Base-by-base conservation (phyloP, 2,329 filamentous ascomycete species). In the Colletotrichum tropicale region DNA sequence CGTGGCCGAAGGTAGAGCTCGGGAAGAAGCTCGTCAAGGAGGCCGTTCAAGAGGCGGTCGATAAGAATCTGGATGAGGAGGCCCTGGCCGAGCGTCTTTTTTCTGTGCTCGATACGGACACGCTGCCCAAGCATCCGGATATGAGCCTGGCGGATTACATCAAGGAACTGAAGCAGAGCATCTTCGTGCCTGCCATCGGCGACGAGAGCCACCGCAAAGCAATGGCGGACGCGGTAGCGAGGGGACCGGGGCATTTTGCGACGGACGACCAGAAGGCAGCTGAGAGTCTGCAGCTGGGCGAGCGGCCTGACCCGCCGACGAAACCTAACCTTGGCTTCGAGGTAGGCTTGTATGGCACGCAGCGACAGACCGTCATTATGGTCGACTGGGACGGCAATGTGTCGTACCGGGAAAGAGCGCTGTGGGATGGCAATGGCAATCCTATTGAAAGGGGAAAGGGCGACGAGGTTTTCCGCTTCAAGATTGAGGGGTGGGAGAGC, bases 351-450 rank as follows among this genome's bases (percentile, higher is more conserved):
- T 93, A 93, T 78, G 92, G 92, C 6, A 93, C 92, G 7, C 92
- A 93, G 83, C 84, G 92, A 48, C 92, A 93, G 84, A 93, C 91
- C 0, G 84, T 93, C 16, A 82, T 93, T 16, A 83, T 93, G 60
- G 89, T 93, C 8, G 91, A 92, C 78, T 92, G 90, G 89, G 87
- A 92, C 5, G 92, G 92, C 4, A 91, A 91, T 43, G 90, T 92
- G 21, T 89, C 88, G 0, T 92, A 90, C 79, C 86, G 87, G 34
- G 92, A 93, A 83, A 85, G 92, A 43, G 89, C 91, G 6, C 83
- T 93, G 56, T 93, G 88, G 86, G 91, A 93, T 80, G 84, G 85
- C 0, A 86, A 91, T 64, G 92, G 92, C 10, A 89, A 91, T 67
- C 81, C 85, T 3, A 85, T 93, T 58, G 84, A 87, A 26, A 86